Conservation (phyloP, 805 yeast species). For the Monosporozyma siamensis region DNA sequence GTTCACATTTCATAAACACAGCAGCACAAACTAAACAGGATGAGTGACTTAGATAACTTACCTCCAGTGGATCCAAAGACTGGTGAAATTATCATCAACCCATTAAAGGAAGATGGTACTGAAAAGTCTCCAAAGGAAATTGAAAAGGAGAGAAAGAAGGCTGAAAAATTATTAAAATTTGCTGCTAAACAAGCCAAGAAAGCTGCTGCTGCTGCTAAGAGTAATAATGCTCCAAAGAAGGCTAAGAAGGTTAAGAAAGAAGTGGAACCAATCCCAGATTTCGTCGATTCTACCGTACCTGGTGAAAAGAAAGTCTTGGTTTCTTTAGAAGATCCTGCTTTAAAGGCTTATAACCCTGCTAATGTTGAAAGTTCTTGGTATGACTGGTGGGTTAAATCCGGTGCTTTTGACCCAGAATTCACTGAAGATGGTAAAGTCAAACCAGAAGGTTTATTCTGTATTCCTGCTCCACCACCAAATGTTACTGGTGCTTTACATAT, state of each 20-base stretch:
- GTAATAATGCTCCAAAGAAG: slow-evolving; percentile 48
- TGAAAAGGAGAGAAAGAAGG: slow-evolving; percentile 80
- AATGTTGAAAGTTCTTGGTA: slow-evolving; percentile 97
- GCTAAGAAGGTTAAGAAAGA: slow-evolving; percentile 56
- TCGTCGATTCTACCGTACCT: slow-evolving; percentile 68
- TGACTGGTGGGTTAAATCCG: slow-evolving; percentile 89
- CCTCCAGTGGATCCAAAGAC: slow-evolving; percentile 32
- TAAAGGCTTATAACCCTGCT: slow-evolving; percentile 87
- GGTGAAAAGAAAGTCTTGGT: slow-evolving; percentile 88
- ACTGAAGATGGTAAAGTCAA: slow-evolving; percentile 62
- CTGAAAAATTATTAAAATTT: slow-evolving; percentile 80
- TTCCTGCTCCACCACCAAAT: slow-evolving; percentile 99
- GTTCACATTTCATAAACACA: neutral
- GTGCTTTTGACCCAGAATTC: slow-evolving; percentile 81
- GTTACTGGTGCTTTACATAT: slow-evolving; percentile 98
- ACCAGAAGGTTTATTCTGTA: slow-evolving; percentile 77
- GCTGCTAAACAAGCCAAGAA: slow-evolving; percentile 68
- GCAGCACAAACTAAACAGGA: slow-evolving; percentile 5
- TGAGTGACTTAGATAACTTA: slow-evolving; percentile 27
- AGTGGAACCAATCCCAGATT: slow-evolving; percentile 73
- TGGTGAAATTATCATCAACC: slow-evolving; percentile 31
- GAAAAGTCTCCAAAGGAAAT: slow-evolving; percentile 70
- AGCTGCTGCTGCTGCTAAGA: slow-evolving; percentile 35
- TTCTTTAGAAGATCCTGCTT: slow-evolving; percentile 83
- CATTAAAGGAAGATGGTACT: slow-evolving; percentile 34